Evolutionary conservation across 106 monocot genomes (phyloP).

Genomic region (Dendrobium chrysotoxum): DNA sequence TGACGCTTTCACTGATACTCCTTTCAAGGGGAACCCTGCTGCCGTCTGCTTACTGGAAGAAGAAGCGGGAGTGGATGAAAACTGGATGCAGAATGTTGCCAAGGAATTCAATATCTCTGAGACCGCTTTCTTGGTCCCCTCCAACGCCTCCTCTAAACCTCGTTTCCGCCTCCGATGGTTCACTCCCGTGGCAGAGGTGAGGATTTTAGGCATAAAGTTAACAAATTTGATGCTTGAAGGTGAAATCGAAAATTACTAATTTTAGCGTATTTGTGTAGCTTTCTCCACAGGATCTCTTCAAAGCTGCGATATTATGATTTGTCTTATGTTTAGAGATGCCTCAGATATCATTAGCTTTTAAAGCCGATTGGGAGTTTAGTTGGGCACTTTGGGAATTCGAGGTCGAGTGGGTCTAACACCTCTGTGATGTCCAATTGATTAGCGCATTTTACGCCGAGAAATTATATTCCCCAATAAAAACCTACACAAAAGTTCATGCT

Average conservation of each 20-base stretch:
- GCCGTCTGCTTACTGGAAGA: conserved; percentile 28
- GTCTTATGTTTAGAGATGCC: neutral
- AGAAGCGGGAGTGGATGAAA: neutral
- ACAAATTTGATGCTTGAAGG: neutral
- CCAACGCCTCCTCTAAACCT: neutral
- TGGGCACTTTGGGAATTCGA: no score
- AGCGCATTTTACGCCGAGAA: no score
- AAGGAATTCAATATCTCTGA: conserved; percentile 32
- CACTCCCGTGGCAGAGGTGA: conserved; percentile 24
- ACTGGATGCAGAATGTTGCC: conserved; percentile 36
- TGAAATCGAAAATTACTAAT: neutral
- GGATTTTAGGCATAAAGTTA: neutral
- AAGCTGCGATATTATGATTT: neutral
- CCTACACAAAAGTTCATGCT: no score
- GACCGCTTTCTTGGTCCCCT: conserved; percentile 25
- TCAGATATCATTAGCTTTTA: neutral
- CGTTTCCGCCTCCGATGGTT: conserved; percentile 24
- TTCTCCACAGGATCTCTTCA: neutral
- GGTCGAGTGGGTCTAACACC: no score
- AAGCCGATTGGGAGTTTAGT: neutral
- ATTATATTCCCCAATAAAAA: no score
- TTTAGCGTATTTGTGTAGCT: neutral
- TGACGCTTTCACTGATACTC: conserved; percentile 23
- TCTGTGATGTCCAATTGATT: no score
- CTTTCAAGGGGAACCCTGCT: conserved; percentile 40